Percentiles rank a stretch among this genome's conserved stretches.
Evolutionary conservation across 441 rosid genomes (phyloP).

Genomic region (Cnidoscolus chayamansa): DNA sequence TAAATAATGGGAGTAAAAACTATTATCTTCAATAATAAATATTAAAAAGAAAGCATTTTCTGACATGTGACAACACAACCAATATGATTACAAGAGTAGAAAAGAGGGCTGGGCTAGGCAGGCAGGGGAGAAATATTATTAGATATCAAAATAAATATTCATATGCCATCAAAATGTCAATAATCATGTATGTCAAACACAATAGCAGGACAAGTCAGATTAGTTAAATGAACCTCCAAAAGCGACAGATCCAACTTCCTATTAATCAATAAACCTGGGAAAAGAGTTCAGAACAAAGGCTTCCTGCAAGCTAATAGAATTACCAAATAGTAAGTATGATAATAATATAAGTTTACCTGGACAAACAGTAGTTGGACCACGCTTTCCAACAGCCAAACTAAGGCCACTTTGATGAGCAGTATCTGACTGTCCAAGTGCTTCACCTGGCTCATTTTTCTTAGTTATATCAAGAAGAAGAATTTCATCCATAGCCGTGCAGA

Average conservation of each 20-base stretch:
- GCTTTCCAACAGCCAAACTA: conserved; percentile 59
- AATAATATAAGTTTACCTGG: conserved; percentile 43
- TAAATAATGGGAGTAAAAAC: not conserved
- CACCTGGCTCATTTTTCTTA: conserved; percentile 24
- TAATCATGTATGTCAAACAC: not conserved
- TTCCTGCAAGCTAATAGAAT: too few relatives aligned
- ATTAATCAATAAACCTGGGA: not conserved
- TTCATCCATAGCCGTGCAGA: conserved; percentile 58
- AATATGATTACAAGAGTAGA: not conserved
- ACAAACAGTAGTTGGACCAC: conserved; percentile 27
- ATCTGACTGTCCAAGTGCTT: conserved; percentile 29
- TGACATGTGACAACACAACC: not conserved
- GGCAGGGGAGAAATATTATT: not conserved
- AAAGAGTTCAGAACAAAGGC: not conserved
- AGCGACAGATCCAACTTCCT: not conserved
- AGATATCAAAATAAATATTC: not conserved
- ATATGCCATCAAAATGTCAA: not conserved
- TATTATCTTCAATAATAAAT: too few relatives aligned
- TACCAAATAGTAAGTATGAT: not conserved
- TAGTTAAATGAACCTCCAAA: not conserved
- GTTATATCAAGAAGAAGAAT: conserved; percentile 47
- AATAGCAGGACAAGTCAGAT: not conserved
- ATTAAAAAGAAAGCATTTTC: too few relatives aligned
- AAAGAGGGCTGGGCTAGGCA: not conserved
- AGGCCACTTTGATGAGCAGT: conserved; percentile 63